These are phyloP conservation scores for Rhizopus delemar DNA, from an alignment of 371 early-diverging fungal genomes.

Conservation along the genomic window DNA sequence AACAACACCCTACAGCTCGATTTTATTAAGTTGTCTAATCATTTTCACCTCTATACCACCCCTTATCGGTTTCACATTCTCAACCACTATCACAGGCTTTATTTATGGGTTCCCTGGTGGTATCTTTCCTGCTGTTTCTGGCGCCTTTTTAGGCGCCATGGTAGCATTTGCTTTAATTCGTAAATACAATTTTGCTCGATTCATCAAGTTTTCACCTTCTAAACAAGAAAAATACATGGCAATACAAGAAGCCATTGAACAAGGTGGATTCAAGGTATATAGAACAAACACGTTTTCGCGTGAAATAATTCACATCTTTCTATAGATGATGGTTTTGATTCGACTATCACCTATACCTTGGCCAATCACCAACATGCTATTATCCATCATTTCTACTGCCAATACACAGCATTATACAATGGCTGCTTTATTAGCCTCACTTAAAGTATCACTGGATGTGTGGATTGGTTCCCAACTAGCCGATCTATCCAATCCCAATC, in stretches of 20 bases:
- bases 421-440: slow-evolving; percentile 28
- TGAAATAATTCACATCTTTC: too few relatives aligned
- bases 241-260: slow-evolving; percentile 48
- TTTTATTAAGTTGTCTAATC: slow-evolving; percentile 24
- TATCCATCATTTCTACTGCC: slow-evolving; percentile 35
- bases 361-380: slow-evolving; percentile 40
- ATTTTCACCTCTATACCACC: slow-evolving; percentile 44
- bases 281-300: neutral
- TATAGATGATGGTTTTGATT: slow-evolving; percentile 44
- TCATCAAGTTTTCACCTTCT: slow-evolving; percentile 32
- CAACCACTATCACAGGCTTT: slow-evolving; percentile 38
- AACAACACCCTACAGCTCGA: slow-evolving; percentile 28
- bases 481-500: slow-evolving; percentile 41
- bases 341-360: slow-evolving; percentile 50
- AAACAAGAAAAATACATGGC: slow-evolving; percentile 44
- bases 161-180: slow-evolving; percentile 32
- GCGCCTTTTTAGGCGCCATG: slow-evolving; percentile 34
- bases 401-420: slow-evolving; percentile 24
- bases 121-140: slow-evolving; percentile 28
- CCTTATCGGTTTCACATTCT: slow-evolving; percentile 42
- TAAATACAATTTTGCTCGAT: slow-evolving; percentile 33
- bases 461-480: slow-evolving; percentile 54
- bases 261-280: slow-evolving; percentile 47
- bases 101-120: slow-evolving; percentile 32
- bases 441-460: slow-evolving; percentile 43